phyloP scores from a whole-genome alignment of 148 eudicot genomes.

The Cornus kousa region DNA sequence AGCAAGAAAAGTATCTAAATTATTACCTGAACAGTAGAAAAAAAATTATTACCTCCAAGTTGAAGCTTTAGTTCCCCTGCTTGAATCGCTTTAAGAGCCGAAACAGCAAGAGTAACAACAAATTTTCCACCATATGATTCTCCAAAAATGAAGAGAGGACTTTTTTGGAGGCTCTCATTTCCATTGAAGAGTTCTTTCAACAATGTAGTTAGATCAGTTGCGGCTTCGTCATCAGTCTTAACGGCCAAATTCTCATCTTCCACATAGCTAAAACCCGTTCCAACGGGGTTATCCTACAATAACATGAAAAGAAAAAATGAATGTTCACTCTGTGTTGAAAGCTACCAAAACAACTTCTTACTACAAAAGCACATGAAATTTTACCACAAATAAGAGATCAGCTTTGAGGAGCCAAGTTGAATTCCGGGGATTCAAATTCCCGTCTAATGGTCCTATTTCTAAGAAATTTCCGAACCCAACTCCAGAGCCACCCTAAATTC shows the following conservation, averaged over 20 bases:
- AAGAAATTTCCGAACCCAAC: constrained; percentile 14
- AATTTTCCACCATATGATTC: constrained; percentile 23
- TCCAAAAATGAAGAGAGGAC: constrained; percentile 16
- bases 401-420: constrained; percentile 21
- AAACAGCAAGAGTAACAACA: background rate
- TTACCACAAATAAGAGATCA: constrained; percentile 24
- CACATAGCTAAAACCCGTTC: constrained; percentile 17
- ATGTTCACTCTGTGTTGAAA: background rate
- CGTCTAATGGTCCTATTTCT: constrained; percentile 19
- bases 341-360: background rate
- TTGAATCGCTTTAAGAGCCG: constrained; percentile 10
- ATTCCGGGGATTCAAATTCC: constrained; percentile 11
- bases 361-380: background rate
- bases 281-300: constrained; percentile 14
- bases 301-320: background rate
- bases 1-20: too few relatives aligned
- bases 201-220: constrained; percentile 15
- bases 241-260: constrained; percentile 15
- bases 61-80: constrained; percentile 13
- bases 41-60: constrained; percentile 9
- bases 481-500: constrained; percentile 10
- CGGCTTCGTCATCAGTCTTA: constrained; percentile 6
- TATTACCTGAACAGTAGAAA: too few relatives aligned
- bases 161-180: constrained; percentile 5
- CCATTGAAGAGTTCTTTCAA: constrained; percentile 12